These are phyloP conservation scores for Fusarium goolgardi DNA, from an alignment of 2,329 filamentous ascomycete species.

Conservation along the genomic window DNA sequence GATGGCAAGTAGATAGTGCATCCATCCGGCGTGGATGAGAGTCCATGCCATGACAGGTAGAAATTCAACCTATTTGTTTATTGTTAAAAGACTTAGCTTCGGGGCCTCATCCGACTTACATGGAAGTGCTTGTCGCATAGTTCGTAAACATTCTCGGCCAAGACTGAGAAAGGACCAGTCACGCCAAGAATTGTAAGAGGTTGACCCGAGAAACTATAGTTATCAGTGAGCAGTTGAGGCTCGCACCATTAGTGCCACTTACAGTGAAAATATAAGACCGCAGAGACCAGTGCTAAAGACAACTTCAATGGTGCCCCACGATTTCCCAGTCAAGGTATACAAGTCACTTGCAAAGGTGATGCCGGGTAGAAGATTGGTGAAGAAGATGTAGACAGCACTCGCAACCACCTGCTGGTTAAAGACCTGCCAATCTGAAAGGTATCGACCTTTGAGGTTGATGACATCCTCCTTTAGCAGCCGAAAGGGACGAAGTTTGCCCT, in stretches of 20 bases:
- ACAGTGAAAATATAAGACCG: slow-evolving; percentile 71
- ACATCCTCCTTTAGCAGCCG: slow-evolving; percentile 64
- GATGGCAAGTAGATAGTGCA: slow-evolving; percentile 72
- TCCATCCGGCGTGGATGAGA: slow-evolving; percentile 73
- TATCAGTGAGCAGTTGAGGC: not conserved
- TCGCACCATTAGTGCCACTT: slow-evolving; percentile 36
- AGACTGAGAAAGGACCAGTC: slow-evolving; percentile 74
- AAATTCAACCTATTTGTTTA: slow-evolving; percentile 60
- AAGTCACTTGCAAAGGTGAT: slow-evolving; percentile 76
- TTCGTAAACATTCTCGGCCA: slow-evolving; percentile 73
- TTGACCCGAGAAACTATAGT: slow-evolving; percentile 64
- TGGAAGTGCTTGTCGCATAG: slow-evolving; percentile 67
- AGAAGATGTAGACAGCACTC: slow-evolving; percentile 74
- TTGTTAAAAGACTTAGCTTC: slow-evolving; percentile 2
- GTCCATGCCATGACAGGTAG: slow-evolving; percentile 77
- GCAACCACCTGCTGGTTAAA: slow-evolving; percentile 74
- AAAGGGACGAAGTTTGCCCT: slow-evolving; percentile 62
- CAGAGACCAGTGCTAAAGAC: slow-evolving; percentile 74
- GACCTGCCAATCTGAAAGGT: slow-evolving; percentile 64
- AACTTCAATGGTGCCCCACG: slow-evolving; percentile 75
- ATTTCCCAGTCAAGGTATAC: slow-evolving; percentile 69
- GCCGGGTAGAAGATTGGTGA: slow-evolving; percentile 73
- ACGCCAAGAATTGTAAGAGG: slow-evolving; percentile 74
- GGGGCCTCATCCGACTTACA: slow-evolving; percentile 49
- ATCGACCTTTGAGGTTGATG: slow-evolving; percentile 59